phyloP scores from a whole-genome alignment of 306 rosid genomes.

The Ormosia semicastrata region DNA sequence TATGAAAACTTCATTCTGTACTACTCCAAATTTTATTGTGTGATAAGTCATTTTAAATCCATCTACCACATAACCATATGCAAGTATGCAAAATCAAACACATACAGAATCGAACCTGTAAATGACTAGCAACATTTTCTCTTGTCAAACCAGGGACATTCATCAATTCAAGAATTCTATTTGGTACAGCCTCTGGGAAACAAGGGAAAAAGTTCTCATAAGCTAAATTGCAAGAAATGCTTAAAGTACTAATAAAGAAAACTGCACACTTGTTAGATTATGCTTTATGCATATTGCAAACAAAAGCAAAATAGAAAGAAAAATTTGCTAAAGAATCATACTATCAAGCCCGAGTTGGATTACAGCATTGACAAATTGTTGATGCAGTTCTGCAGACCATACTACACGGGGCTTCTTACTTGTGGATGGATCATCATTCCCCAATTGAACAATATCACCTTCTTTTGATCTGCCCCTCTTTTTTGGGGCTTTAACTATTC shows the following conservation, averaged over 20 bases:
- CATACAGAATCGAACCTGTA: constrained; percentile 49
- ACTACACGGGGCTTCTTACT: constrained; percentile 61
- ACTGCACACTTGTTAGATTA: background rate
- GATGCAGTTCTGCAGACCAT: constrained; percentile 62
- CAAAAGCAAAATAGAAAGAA: background rate
- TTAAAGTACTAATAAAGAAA: background rate
- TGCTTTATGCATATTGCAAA: background rate
- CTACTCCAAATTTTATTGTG: background rate
- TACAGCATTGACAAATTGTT: constrained; percentile 52
- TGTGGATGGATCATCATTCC: constrained; percentile 45
- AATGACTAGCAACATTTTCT: constrained; percentile 72
- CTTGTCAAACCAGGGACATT: constrained; percentile 60
- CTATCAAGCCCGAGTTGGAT: constrained; percentile 67
- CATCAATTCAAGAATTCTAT: constrained; percentile 65
- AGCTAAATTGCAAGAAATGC: constrained; percentile 10
- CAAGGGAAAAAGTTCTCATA: constrained; percentile 9
- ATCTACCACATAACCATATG: background rate
- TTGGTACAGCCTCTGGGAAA: constrained; percentile 73
- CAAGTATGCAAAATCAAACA: background rate
- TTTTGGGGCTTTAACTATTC: constrained; percentile 42
- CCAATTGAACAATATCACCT: constrained; percentile 50
- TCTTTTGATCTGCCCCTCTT: constrained; percentile 59
- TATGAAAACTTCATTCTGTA: background rate
- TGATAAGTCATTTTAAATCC: background rate
- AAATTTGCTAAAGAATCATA: constrained; percentile 36